Base-by-base conservation (phyloP, 768 basidiomycete species). In the Termitomyces sp. region DNA sequence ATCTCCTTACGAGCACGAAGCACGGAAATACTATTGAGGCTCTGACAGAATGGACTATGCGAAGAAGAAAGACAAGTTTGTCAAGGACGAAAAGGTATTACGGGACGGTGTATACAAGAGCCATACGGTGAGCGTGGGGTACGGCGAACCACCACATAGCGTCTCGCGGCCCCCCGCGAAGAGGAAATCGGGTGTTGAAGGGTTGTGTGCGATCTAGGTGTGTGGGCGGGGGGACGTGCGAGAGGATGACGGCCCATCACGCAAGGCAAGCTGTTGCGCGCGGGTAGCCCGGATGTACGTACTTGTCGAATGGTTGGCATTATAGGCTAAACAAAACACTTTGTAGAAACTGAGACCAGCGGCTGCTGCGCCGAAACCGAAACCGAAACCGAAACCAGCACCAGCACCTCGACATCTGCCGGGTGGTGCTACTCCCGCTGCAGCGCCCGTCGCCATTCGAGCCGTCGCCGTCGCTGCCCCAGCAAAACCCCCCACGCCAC, bases 21-120 rank as follows among this genome's bases (percentile, higher is more conserved):
- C n/a, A n/a, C 18, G 30, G 23, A 13, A 18, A 8, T 12, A 36
- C n/a, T 20, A 12, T 13, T 28, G 13, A 14, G 7, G 9, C 16
- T 3, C 13, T 32, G n/a, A 20, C 20, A 98, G 92, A 8, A 75
- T 98, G 60, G 85, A 91, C 58, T 98, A 98, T 71, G 79, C 81
- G 44, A 98, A 99, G 82, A 99, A 99, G 83, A 98, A 94, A 75
- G 95, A 95, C 63, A 99, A 98, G 71, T 89, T 93, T 62, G 71
- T 88, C 67, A 96, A 91, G 77, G 95, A 98, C 69, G 95, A 98
- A 72, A 85, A 87, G 8, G 76, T 96, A 20, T 75, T 70, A 12
- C 84, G 83, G 57, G 87, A 89, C 60, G 97, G 94, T 68, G 67
- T 83, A 10, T 99, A 99, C 76, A 99, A 98, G 82, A 95, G 93